Evolutionary conservation across 331 rosid genomes (phyloP).

Genomic region (Arachis monticola): DNA sequence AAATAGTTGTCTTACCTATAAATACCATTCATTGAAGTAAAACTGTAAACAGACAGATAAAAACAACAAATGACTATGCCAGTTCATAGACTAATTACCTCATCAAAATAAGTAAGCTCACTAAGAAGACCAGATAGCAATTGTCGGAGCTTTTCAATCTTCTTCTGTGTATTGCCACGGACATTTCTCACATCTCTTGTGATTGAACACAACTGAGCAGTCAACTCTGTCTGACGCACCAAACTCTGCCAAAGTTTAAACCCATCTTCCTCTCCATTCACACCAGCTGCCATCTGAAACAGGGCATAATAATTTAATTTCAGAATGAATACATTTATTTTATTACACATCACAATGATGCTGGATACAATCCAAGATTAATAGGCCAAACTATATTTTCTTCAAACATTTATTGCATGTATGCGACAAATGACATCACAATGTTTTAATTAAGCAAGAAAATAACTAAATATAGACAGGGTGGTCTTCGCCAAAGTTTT

Average conservation of each 20-base stretch:
- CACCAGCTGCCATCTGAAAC: constrained; percentile 69
- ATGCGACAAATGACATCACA: constrained; percentile 31
- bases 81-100: constrained; percentile 62
- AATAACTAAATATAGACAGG: constrained; percentile 15
- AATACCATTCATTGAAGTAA: constrained; percentile 27
- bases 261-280: constrained; percentile 88
- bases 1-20: constrained; percentile 20
- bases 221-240: constrained; percentile 95
- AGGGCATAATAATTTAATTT: constrained; percentile 33
- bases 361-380: constrained; percentile 19
- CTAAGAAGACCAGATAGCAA: constrained; percentile 95
- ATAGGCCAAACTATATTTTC: constrained; percentile 1
- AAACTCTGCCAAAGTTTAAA: constrained; percentile 91
- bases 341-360: constrained; percentile 15
- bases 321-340: constrained; percentile 33
- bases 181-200: constrained; percentile 89
- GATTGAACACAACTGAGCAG: constrained; percentile 94
- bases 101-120: constrained; percentile 95
- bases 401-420: constrained; percentile 1
- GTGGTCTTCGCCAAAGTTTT: constrained; percentile 26
- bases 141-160: constrained; percentile 96
- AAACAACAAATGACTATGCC: constrained; percentile 17
- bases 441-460: constrained; percentile 13
- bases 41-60: background rate
- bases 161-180: constrained; percentile 96